These are phyloP conservation scores for Fragaria ananassa DNA, from an alignment of 306 rosid genomes.

Conservation along the genomic window DNA sequence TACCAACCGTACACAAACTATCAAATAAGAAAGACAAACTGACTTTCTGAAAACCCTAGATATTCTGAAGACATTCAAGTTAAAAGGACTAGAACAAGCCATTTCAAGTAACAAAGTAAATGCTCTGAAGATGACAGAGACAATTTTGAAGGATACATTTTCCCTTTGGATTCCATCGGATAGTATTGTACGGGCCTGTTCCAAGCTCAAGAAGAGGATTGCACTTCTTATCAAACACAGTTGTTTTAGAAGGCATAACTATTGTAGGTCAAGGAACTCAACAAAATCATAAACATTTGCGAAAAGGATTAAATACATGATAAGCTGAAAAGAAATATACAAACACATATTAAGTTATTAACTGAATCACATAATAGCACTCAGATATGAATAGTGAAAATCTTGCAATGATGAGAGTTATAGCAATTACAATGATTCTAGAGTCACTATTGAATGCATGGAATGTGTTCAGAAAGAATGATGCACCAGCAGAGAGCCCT, in stretches of 20 bases:
- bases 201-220: slow-evolving; percentile 93
- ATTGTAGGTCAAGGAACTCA: slow-evolving; percentile 48
- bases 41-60: not conserved
- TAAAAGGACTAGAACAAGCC: slow-evolving; percentile 7
- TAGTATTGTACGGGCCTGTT: slow-evolving; percentile 87
- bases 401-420: not conserved
- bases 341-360: not conserved
- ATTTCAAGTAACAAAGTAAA: not conserved
- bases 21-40: not conserved
- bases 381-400: not conserved
- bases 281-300: slow-evolving; percentile 21
- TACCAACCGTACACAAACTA: not conserved
- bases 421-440: not conserved
- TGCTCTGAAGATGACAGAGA: not conserved
- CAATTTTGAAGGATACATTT: slow-evolving; percentile 62
- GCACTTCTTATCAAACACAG: slow-evolving; percentile 92
- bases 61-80: not conserved
- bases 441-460: not conserved
- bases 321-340: not conserved
- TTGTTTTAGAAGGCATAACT: slow-evolving; percentile 96
- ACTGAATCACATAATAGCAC: not conserved
- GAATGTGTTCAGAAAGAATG: not conserved
- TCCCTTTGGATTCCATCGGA: slow-evolving; percentile 92
- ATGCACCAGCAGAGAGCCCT: not conserved
- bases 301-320: slow-evolving; percentile 13